These are phyloP conservation scores for Monosporascus sp. DNA, from an alignment of 2,329 filamentous ascomycete genomes.

Conservation along the genomic window DNA sequence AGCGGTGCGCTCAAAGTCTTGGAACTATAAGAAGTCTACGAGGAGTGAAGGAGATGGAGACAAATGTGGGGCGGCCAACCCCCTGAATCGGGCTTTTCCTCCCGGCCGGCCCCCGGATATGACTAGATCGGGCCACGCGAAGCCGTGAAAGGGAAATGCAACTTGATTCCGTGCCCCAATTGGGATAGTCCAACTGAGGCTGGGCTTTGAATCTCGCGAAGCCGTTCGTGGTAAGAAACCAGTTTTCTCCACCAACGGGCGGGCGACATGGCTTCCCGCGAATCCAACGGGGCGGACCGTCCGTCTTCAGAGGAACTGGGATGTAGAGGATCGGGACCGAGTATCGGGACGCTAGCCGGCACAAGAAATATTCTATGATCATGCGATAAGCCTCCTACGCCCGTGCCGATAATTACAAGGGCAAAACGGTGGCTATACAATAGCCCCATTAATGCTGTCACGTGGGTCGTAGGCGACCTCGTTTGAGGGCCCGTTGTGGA, in stretches of 20 bases:
- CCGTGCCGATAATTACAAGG: too few species aligned
- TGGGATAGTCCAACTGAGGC: too few species aligned
- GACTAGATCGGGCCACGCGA: too few species aligned
- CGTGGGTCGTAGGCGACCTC: too few species aligned
- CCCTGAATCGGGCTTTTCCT: background rate
- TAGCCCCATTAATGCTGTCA: too few species aligned
- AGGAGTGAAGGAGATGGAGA: background rate
- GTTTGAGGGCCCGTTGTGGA: too few species aligned
- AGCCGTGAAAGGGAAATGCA: too few species aligned
- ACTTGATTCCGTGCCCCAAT: too few species aligned
- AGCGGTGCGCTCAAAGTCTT: background rate
- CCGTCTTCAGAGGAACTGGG: background rate
- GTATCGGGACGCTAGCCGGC: too few species aligned
- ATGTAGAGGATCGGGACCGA: background rate
- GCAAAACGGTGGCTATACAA: too few species aligned
- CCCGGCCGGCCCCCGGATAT: background rate
- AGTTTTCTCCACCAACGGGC: background rate
- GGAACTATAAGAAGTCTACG: background rate
- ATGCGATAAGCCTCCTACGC: too few species aligned
- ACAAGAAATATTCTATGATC: too few species aligned
- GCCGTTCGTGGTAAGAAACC: background rate
- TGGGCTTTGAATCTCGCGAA: background rate
- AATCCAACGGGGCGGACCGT: background rate
- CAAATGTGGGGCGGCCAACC: background rate
- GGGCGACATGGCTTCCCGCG: background rate